These are phyloP conservation scores for Cladosporium cucumerinum DNA, from an alignment of 2,329 filamentous ascomycete genomes.

Conservation along the genomic window DNA sequence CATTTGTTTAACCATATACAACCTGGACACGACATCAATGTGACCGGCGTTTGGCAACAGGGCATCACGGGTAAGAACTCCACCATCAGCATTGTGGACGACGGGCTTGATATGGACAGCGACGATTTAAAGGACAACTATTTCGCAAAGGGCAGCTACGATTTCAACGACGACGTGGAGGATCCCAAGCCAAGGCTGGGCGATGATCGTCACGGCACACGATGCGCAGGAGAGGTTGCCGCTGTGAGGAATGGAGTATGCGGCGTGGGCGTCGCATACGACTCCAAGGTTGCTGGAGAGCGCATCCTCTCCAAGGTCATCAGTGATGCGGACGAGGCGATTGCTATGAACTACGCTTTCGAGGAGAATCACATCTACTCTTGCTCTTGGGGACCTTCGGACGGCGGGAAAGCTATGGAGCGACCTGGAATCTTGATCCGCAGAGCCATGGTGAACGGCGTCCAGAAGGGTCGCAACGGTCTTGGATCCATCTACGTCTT, in stretches of 20 bases:
- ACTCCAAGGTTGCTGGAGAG: conserved; percentile 84
- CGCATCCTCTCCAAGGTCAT: conserved; percentile 91
- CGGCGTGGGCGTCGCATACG: conserved; percentile 92
- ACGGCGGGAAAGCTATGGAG: conserved; percentile 93
- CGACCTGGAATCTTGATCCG: conserved; percentile 84
- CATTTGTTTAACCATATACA: conserved; percentile 83
- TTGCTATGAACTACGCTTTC: conserved; percentile 87
- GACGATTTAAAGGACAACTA: conserved; percentile 90
- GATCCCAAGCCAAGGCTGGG: conserved; percentile 77
- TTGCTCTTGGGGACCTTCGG: conserved; percentile 95
- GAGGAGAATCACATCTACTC: conserved; percentile 96
- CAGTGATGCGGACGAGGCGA: conserved; percentile 85
- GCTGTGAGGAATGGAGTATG: conserved; percentile 91
- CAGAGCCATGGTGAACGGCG: conserved; percentile 84
- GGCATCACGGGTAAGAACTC: conserved; percentile 86
- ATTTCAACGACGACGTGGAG: conserved; percentile 83
- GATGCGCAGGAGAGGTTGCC: conserved; percentile 90
- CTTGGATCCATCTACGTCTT: conserved; percentile 94
- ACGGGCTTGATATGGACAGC: conserved; percentile 94
- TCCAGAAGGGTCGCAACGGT: conserved; percentile 80
- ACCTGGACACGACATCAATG: conserved; percentile 86
- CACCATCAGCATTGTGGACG: conserved; percentile 91
- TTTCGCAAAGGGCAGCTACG: conserved; percentile 86
- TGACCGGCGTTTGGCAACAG: conserved; percentile 88
- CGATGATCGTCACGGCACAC: conserved; percentile 87